phyloP scores from a whole-genome alignment of 768 basidiomycete genomes.

The Porpolomopsis calyptriformis region DNA sequence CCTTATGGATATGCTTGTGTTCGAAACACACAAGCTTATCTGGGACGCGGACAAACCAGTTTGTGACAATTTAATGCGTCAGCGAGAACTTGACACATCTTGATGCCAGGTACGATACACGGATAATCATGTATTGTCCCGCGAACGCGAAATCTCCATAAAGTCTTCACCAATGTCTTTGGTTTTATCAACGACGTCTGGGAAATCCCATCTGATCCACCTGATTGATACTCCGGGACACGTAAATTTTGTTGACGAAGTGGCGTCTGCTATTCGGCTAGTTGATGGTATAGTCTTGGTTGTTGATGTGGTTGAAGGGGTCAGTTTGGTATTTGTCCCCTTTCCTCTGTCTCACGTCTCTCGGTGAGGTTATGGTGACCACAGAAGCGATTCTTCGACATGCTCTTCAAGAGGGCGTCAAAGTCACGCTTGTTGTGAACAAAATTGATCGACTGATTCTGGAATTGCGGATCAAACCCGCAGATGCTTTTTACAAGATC shows the following conservation, averaged over 20 bases:
- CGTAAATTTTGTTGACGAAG: slow-evolving; percentile 98
- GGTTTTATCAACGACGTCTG: slow-evolving; percentile 68
- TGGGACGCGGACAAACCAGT: slow-evolving; percentile 92
- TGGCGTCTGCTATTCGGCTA: slow-evolving; percentile 75
- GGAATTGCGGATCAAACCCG: slow-evolving; percentile 89
- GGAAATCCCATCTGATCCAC: slow-evolving; percentile 91
- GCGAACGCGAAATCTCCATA: slow-evolving; percentile 84
- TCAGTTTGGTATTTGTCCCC: slow-evolving; percentile 29
- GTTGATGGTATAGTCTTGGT: slow-evolving; percentile 88
- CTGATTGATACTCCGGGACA: slow-evolving; percentile 97
- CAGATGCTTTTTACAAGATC: slow-evolving; percentile 97
- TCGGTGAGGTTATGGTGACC: slow-evolving; percentile 74
- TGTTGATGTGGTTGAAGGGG: slow-evolving; percentile 98
- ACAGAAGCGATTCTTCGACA: slow-evolving; percentile 84
- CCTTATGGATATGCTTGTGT: slow-evolving; percentile 92
- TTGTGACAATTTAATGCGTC: slow-evolving; percentile 19
- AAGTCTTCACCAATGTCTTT: slow-evolving; percentile 97
- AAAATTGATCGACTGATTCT: slow-evolving; percentile 97
- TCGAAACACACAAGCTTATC: slow-evolving; percentile 89
- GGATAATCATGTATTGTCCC: slow-evolving; percentile 85
- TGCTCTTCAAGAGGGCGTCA: slow-evolving; percentile 78
- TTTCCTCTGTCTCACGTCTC: slow-evolving; percentile 5
- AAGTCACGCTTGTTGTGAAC: slow-evolving; percentile 90
- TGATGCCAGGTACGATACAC: slow-evolving; percentile 76
- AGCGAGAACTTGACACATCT: slow-evolving; percentile 7